Evolutionary conservation across 1,284 basidiomycete species (phyloP), one percentile per base, ranked within the genome.

Genomic region (Psilocybe mexicana): DNA sequence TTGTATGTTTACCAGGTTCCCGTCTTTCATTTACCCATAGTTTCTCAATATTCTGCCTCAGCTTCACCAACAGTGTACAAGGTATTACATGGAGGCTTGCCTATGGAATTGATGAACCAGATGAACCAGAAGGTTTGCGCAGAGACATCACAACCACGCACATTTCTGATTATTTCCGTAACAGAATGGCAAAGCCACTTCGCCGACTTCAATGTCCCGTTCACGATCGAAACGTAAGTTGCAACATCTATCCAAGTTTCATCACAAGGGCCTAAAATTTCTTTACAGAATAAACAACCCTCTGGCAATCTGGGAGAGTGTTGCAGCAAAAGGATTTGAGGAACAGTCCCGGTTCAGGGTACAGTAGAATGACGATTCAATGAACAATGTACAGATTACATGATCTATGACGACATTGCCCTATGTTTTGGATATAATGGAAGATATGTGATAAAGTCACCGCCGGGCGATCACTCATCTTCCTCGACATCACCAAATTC

Each of bases 401-500:
- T 51, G 8, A 14, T 28, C 30, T 12, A 33, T 8, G 8, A 48
- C 28, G 30, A 28, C 30, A 48, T 8, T 33, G 46, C 14, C 14
- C 46, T 48, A 48, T 26, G 30, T 14, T 33, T 18, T 18, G 12
- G 14, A 44, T 24, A 50, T 33, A 18, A 42, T n/a, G n/a, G 14
- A 44, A n/a, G 11, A 26, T 42, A 23, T 18, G 18, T 33, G 33
- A 42, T 23, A 2, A n/a, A 5, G 12, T 10, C 8, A 26, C 28
- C 10, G 38, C 25, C 4, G 2, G 8, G 14, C 42, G 33, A 50
- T 54, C 61, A 72, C 42, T 80, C 77, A 52, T 92, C 88, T 69
- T 92, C 89, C 67, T 90, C 90, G 14, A 92, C 79, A 70, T 92
- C 90, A 24, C 90, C 90, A 67, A 90, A 92, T 78, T 95, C 93